Conservation (phyloP, 1,284 basidiomycete genomes). For the Naganishia cerealis region DNA sequence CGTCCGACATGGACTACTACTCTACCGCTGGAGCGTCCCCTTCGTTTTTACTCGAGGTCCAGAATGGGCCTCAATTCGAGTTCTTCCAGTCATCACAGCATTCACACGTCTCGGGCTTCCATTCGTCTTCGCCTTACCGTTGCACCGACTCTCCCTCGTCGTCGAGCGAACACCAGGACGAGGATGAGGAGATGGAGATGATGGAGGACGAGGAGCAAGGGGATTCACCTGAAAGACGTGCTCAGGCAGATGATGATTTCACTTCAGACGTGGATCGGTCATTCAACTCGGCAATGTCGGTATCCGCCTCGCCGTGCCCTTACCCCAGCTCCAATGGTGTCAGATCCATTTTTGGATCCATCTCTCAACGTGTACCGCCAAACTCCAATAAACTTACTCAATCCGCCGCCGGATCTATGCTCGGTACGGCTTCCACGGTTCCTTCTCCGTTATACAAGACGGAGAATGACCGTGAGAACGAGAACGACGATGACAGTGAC, state of each 20-base stretch:
- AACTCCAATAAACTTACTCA: constrained; percentile 33
- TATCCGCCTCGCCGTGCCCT: constrained; percentile 41
- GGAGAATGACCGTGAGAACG: constrained; percentile 24
- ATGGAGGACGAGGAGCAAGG: constrained; percentile 21
- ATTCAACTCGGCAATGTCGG: constrained; percentile 53
- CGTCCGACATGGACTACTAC: constrained; percentile 8
- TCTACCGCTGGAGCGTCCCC: constrained; percentile 19
- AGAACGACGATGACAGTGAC: constrained; percentile 28
- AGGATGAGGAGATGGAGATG: constrained; percentile 26
- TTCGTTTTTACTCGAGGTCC: constrained; percentile 17
- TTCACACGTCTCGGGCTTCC: constrained; percentile 3
- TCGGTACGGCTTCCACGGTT: constrained; percentile 22
- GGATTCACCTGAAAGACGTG: background rate
- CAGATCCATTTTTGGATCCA: constrained; percentile 28
- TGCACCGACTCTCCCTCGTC: constrained; percentile 22
- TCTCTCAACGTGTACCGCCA: constrained; percentile 35
- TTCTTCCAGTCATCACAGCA: constrained; percentile 24
- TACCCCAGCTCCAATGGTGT: constrained; percentile 38
- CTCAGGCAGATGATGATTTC: constrained; percentile 39
- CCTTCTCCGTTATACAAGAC: constrained; percentile 12
- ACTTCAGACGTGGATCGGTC: constrained; percentile 53
- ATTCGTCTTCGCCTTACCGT: constrained; percentile 22
- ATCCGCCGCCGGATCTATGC: background rate
- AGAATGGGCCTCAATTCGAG: constrained; percentile 14
- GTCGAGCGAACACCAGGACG: constrained; percentile 13